Evolutionary conservation across 345 rosid genomes (phyloP).

Genomic region (Psidium friedrichsthalianum): DNA sequence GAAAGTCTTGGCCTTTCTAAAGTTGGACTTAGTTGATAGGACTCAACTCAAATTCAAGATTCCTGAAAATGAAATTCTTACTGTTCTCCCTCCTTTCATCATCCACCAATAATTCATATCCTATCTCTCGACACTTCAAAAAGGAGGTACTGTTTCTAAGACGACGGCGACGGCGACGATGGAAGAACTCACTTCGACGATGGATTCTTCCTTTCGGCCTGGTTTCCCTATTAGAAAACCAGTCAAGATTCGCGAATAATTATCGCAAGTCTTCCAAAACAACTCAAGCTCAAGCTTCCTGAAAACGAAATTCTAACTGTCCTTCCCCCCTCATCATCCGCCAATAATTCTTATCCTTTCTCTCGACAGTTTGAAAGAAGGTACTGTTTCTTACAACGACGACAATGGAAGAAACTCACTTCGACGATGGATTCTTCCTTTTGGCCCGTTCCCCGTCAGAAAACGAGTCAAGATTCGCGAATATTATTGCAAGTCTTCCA

Average conservation of each 20-base stretch:
- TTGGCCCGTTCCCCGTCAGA: neutral
- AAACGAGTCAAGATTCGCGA: neutral
- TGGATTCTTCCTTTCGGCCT: neutral
- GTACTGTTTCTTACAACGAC: neutral
- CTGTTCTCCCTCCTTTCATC: neutral
- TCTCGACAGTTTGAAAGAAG: neutral
- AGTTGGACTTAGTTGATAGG: neutral
- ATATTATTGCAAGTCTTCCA: neutral
- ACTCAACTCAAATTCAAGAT: neutral
- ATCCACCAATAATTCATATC: neutral
- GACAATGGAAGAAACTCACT: neutral
- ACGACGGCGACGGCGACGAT: neutral
- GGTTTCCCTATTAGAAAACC: too few species aligned
- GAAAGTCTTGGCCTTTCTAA: neutral
- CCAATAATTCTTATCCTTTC: neutral
- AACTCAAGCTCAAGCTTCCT: neutral
- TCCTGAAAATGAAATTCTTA: neutral
- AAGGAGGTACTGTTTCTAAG: neutral
- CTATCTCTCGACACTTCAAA: neutral
- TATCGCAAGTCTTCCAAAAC: neutral
- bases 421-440: neutral
- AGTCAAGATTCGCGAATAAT: neutral
- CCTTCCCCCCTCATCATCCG: neutral
- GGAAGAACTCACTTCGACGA: neutral
- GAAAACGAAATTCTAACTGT: neutral